phyloP scores from a whole-genome alignment of 1,284 basidiomycete genomes.

The Marasmius oreades region DNA sequence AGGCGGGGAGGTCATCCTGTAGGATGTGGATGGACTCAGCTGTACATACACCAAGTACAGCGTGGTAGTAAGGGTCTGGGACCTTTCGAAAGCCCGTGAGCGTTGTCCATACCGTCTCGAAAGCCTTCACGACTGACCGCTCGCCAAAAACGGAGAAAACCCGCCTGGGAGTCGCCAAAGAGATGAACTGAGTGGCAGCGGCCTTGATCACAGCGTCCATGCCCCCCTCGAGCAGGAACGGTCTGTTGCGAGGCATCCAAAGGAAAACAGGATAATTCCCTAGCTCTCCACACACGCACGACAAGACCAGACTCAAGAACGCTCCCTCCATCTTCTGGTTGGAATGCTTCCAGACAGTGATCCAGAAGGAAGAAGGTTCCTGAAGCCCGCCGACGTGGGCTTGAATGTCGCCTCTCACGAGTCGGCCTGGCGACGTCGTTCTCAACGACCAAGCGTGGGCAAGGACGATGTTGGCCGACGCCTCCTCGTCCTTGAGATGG shows the following conservation, averaged over 20 bases:
- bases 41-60: conserved; percentile 39
- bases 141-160: conserved; percentile 47
- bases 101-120: conserved; percentile 34
- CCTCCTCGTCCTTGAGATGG: conserved; percentile 39
- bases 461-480: conserved; percentile 49
- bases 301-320: conserved; percentile 42
- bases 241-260: conserved; percentile 33
- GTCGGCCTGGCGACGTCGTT: conserved; percentile 29
- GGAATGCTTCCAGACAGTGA: conserved; percentile 42
- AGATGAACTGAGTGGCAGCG: conserved; percentile 23
- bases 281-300: conserved; percentile 30
- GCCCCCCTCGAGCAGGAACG: conserved; percentile 21
- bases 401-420: conserved; percentile 32
- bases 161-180: conserved; percentile 36
- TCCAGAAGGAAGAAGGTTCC: conserved; percentile 37
- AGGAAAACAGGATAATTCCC: conserved; percentile 52
- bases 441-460: conserved; percentile 46
- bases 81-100: conserved; percentile 31
- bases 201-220: conserved; percentile 30
- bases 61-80: conserved; percentile 41
- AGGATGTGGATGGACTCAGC: conserved; percentile 28
- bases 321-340: conserved; percentile 21
- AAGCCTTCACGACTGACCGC: conserved; percentile 33
- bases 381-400: conserved; percentile 12
- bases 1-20: conserved; percentile 21